These are phyloP conservation scores for Poa annua DNA, from an alignment of 176 grass and related monocot genomes.

Conservation along the genomic window DNA sequence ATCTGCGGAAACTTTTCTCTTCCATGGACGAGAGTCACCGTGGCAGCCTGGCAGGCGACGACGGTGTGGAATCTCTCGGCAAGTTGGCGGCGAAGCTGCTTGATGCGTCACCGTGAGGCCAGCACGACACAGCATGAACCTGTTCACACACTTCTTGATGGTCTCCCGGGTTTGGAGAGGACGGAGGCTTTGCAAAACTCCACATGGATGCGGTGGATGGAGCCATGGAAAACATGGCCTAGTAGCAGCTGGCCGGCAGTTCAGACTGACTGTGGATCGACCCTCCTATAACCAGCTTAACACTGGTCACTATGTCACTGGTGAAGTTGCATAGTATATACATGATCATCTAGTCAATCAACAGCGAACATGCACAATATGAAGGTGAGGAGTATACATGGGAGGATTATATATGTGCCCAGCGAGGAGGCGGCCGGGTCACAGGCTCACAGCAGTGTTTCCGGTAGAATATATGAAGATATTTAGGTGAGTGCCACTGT, in stretches of 20 bases:
- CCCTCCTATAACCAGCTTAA: too few species aligned
- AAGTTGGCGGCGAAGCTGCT: neutral
- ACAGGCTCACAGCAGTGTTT: too few species aligned
- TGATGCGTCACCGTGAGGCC: slow-evolving; percentile 37
- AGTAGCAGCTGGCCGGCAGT: neutral
- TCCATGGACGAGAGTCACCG: slow-evolving; percentile 23
- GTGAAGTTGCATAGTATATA: too few species aligned
- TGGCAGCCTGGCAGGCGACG: slow-evolving; percentile 16
- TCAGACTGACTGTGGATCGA: neutral
- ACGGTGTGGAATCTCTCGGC: neutral
- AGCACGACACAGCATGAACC: slow-evolving; percentile 24
- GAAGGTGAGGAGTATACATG: too few species aligned
- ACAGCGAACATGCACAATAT: neutral
- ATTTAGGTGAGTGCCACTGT: neutral
- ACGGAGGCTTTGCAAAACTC: neutral
- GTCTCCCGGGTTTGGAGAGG: slow-evolving; percentile 6
- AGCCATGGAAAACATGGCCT: neutral
- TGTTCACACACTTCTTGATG: neutral
- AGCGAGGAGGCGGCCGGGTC: too few species aligned
- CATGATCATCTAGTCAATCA: neutral
- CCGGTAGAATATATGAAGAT: neutral
- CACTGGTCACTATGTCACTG: too few species aligned
- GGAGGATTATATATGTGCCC: too few species aligned
- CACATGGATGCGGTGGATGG: slow-evolving; percentile 33
- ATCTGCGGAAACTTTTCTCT: neutral